Evolutionary conservation across 78 protist species (phyloP).

Genomic region (Chrysochromulina tobinii): DNA sequence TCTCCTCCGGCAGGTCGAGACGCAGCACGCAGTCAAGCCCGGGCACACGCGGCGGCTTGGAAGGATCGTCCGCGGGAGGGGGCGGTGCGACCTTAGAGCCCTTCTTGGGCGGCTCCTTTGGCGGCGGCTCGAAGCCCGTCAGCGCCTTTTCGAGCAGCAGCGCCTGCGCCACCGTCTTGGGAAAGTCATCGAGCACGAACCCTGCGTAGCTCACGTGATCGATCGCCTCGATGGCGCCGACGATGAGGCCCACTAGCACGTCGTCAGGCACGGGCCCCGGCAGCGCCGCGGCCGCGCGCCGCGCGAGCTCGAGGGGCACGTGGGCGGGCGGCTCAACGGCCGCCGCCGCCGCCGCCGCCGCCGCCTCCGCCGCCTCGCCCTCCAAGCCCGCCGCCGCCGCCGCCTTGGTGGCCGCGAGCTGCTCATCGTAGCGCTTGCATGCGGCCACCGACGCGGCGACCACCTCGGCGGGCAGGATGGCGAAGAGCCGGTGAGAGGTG

Average conservation of each 20-base stretch:
- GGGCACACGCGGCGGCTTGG: background rate
- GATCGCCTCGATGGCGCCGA: background rate
- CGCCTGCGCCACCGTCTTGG: slow-evolving; percentile 9
- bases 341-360: background rate
- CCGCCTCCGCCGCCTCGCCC: background rate
- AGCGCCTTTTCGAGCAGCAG: slow-evolving; percentile 28
- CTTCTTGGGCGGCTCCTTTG: background rate
- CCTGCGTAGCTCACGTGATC: background rate
- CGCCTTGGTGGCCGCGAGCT: background rate
- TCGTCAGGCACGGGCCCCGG: slow-evolving; percentile 12
- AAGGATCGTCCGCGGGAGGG: background rate
- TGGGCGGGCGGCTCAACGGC: background rate
- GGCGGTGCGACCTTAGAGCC: background rate
- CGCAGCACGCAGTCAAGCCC: slow-evolving; percentile 24
- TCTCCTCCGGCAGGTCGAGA: background rate
- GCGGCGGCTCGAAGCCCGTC: background rate
- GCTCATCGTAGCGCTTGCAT: background rate
- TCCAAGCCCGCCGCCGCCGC: background rate
- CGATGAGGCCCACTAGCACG: slow-evolving; percentile 4
- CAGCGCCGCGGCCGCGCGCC: background rate
- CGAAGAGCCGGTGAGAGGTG: background rate
- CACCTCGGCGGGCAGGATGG: background rate
- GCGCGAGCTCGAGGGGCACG: background rate
- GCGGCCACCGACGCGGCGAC: background rate
- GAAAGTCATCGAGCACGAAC: slow-evolving; percentile 17